These are phyloP conservation scores for Fusarium liriodendri DNA, from an alignment of 2,329 filamentous ascomycete species.

Conservation along the genomic window DNA sequence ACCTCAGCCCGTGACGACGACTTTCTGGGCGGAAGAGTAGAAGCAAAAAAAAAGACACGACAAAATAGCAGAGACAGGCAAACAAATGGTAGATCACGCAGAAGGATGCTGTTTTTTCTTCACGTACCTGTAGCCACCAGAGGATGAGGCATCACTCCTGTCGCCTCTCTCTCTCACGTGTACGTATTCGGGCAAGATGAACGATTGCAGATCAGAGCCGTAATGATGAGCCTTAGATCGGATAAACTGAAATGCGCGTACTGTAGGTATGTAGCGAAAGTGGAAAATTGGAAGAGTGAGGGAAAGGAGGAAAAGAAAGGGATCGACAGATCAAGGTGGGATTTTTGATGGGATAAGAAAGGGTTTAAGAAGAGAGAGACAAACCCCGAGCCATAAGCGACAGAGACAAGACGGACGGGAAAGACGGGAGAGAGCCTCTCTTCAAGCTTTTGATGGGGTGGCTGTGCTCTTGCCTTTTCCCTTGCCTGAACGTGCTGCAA, in stretches of 20 bases:
- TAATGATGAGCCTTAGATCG: neutral
- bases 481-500: neutral
- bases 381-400: constrained; percentile 13
- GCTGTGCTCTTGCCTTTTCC: constrained; percentile 17
- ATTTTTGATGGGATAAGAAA: constrained; percentile 7
- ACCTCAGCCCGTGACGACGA: constrained; percentile 27
- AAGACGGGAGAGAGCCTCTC: neutral
- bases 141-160: constrained; percentile 35
- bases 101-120: neutral
- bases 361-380: constrained; percentile 23
- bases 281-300: neutral
- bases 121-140: constrained; percentile 38
- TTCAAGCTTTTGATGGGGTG: neutral
- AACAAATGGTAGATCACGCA: neutral
- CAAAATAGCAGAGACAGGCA: neutral
- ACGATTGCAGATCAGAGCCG: constrained; percentile 1
- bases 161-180: neutral
- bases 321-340: constrained; percentile 9
- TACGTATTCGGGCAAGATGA: neutral
- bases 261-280: neutral
- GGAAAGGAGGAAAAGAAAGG: neutral
- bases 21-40: neutral
- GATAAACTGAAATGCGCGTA: neutral
- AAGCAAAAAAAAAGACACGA: neutral
- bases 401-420: neutral